Conservation (phyloP, 306 rosid genomes). For the Canavalia gladiata region DNA sequence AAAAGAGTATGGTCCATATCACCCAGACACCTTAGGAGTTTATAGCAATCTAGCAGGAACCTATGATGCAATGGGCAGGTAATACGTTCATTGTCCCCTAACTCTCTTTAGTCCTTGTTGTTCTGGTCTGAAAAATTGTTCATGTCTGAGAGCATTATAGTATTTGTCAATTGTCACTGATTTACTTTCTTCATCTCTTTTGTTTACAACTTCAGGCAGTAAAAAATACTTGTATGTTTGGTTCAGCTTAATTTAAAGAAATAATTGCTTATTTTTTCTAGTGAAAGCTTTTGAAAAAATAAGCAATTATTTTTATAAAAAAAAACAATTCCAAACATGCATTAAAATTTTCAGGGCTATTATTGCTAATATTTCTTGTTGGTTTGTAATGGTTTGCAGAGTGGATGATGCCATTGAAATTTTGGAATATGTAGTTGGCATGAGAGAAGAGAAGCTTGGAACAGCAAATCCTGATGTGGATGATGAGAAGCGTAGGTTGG, state of each 20-base stretch:
- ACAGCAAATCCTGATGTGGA: slow-evolving; percentile 84
- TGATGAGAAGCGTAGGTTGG: slow-evolving; percentile 83
- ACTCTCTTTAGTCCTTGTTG: not conserved
- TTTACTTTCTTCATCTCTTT: not conserved
- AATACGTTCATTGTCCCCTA: slow-evolving; percentile 30
- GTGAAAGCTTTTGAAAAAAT: no score
- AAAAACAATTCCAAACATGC: no score
- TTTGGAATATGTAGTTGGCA: slow-evolving; percentile 77
- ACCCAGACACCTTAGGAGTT: slow-evolving; percentile 82
- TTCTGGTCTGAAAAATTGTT: not conserved
- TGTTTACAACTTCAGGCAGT: not conserved
- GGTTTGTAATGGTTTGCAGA: slow-evolving; percentile 51
- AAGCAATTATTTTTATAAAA: no score
- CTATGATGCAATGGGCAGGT: slow-evolving; percentile 97
- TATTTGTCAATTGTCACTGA: not conserved
- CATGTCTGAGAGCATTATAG: not conserved
- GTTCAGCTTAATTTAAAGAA: no score
- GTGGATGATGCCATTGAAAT: slow-evolving; percentile 85
- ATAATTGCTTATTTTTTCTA: no score
- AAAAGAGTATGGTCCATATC: slow-evolving; percentile 83
- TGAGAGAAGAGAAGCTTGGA: slow-evolving; percentile 94
- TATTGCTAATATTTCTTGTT: slow-evolving; percentile 38
- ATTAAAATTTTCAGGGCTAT: slow-evolving; percentile 20
- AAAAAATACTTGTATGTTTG: no score
- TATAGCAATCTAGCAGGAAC: slow-evolving; percentile 89